phyloP scores from a whole-genome alignment of 768 basidiomycete genomes.

The Fibroporia radiculosa region DNA sequence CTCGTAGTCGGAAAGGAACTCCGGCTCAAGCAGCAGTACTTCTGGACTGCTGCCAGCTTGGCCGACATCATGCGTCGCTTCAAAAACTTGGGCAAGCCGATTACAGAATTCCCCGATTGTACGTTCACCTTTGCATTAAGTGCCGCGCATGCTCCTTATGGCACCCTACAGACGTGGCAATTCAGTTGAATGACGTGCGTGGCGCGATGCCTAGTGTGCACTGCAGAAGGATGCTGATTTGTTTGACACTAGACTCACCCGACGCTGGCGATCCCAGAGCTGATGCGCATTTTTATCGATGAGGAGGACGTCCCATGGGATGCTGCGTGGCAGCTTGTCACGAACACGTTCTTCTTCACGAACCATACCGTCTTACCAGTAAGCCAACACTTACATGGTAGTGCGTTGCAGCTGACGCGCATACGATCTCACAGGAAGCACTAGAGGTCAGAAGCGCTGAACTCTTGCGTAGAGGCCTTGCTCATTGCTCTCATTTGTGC shows the following conservation, averaged over 20 bases:
- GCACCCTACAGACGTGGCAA: constrained; percentile 57
- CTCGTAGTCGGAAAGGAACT: constrained; percentile 72
- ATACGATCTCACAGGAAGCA: too few species aligned
- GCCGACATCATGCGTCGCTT: constrained; percentile 89
- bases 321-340: constrained; percentile 81
- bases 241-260: constrained; percentile 73
- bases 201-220: not conserved
- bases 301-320: constrained; percentile 87
- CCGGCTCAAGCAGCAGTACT: constrained; percentile 94
- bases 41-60: constrained; percentile 86
- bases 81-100: constrained; percentile 79
- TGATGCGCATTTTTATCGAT: constrained; percentile 88
- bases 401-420: not conserved
- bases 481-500: constrained; percentile 1
- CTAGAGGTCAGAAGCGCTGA: constrained; percentile 34
- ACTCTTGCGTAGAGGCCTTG: not conserved
- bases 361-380: constrained; percentile 92
- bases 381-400: constrained; percentile 20
- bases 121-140: constrained; percentile 16
- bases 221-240: not conserved
- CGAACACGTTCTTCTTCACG: constrained; percentile 91
- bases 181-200: constrained; percentile 88
- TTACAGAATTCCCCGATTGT: constrained; percentile 80
- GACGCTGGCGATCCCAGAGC: constrained; percentile 88
- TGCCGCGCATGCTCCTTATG: not conserved